Base-by-base conservation (phyloP, 441 rosid genomes). In the Codiaeum variegatum region DNA sequence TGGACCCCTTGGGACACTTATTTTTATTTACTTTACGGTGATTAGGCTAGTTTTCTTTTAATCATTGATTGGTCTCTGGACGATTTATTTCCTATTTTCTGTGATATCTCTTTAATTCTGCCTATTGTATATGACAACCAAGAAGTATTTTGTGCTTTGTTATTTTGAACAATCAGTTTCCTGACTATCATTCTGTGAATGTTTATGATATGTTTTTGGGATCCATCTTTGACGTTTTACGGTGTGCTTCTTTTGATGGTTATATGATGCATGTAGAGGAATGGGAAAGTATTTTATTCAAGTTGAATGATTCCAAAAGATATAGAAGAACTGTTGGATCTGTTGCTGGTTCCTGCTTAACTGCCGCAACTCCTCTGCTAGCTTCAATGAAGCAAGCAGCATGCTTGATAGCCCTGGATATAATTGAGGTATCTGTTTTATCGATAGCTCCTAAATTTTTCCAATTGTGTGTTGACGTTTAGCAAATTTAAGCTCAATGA, bases 261-360 rank as follows among this genome's bases (percentile, higher is more conserved):
- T 6, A 38, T 70, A 66, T 73, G 63, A 68, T 73, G 19, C 31
- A 29, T 69, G 87, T 67, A 80, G 97, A 85, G 64, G 82, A 84
- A 80, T 88, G 89, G 96, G 96, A 88, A 78, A 81, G 36, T 64
- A 75, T 82, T 54, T 65, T 87, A 76, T 76, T 91, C 79, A 84
- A 88, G 85, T 69, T 89, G 84, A 88, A 83, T 76, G 88, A 89
- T 79, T 87, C 86, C 71, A 91, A 77, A 81, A 84, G 93, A 82
- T 90, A 86, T 77, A 88, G 98, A 83, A 90, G 86, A 78, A 88
- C 76, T 28, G 88, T 95, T 80, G 97, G 93, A 77, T 92, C 98
- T 8, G 81, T 90, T 69, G 88, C 90, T 61, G 83, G 87, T 76
- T 91, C 93, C n/a, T 91, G 98, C 85, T 84, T 92, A 76, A 78